Percentiles rank a stretch among this genome's conserved stretches.
Evolutionary conservation across 2,329 filamentous ascomycete genomes (phyloP).

Genomic region (Cladosporium colombiae): DNA sequence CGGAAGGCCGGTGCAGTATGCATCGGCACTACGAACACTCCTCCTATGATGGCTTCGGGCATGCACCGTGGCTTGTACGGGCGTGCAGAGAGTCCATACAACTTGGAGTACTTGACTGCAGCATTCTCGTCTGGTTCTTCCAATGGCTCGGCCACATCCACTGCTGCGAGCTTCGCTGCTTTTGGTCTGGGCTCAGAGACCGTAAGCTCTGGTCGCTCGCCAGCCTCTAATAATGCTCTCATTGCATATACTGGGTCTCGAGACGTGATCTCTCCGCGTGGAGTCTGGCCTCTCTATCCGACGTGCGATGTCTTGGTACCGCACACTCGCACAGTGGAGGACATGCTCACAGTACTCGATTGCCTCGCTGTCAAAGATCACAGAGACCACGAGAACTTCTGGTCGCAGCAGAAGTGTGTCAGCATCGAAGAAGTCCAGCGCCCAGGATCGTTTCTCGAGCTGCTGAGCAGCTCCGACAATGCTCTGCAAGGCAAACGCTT

Average conservation of each 20-base stretch:
- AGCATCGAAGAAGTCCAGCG: slow-evolving; percentile 41
- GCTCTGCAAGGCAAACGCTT: slow-evolving; percentile 49
- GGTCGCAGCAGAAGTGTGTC: slow-evolving; percentile 53
- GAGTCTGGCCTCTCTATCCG: slow-evolving; percentile 58
- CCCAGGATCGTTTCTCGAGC: slow-evolving; percentile 38
- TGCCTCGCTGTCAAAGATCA: slow-evolving; percentile 50
- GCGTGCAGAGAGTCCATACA: slow-evolving; percentile 59
- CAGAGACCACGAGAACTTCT: slow-evolving; percentile 53
- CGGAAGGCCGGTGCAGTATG: slow-evolving; percentile 53
- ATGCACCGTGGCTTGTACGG: slow-evolving; percentile 61
- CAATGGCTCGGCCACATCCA: slow-evolving; percentile 56
- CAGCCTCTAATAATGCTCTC: slow-evolving; percentile 58
- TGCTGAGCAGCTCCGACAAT: slow-evolving; percentile 31
- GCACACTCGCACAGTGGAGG: slow-evolving; percentile 52
- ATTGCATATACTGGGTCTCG: slow-evolving; percentile 59
- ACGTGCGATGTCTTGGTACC: slow-evolving; percentile 59
- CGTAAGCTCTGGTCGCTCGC: slow-evolving; percentile 57
- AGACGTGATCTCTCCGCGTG: slow-evolving; percentile 54
- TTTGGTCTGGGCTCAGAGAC: slow-evolving; percentile 60
- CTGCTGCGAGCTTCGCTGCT: slow-evolving; percentile 52
- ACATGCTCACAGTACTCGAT: slow-evolving; percentile 54
- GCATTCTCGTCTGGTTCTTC: slow-evolving; percentile 61
- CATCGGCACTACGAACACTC: slow-evolving; percentile 61
- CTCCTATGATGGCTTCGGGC: slow-evolving; percentile 60
- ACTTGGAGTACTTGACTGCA: slow-evolving; percentile 53